Percentiles rank a stretch among this genome's conserved stretches.
Conservation (phyloP, 495 filamentous ascomycete species). For the Lepraria neglecta region DNA sequence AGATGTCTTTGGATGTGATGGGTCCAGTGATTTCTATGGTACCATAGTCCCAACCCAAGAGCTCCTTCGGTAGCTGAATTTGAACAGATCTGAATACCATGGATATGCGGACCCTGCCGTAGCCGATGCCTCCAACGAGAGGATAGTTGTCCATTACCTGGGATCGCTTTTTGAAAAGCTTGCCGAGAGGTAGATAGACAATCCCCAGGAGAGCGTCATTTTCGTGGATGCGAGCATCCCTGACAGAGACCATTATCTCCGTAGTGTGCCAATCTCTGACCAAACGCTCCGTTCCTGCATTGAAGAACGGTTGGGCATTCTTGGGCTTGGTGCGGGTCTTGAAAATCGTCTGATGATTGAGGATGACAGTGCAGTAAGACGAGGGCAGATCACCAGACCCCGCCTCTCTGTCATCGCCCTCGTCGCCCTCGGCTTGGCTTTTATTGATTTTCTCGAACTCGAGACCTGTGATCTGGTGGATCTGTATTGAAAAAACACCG, state of each 20-base stretch:
- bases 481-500: constrained; percentile 61
- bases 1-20: constrained; percentile 35
- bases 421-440: constrained; percentile 38
- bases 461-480: constrained; percentile 67
- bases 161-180: constrained; percentile 50
- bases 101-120: constrained; percentile 57
- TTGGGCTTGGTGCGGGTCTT: constrained; percentile 68
- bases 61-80: constrained; percentile 45
- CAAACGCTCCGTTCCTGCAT: constrained; percentile 66
- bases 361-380: constrained; percentile 61
- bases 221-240: constrained; percentile 58
- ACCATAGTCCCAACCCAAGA: constrained; percentile 62
- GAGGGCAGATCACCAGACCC: constrained; percentile 55
- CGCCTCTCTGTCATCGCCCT: constrained; percentile 52
- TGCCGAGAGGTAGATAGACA: constrained; percentile 54
- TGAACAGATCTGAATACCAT: constrained; percentile 64
- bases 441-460: constrained; percentile 50
- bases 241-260: constrained; percentile 58
- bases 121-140: constrained; percentile 59
- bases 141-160: constrained; percentile 60
- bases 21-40: constrained; percentile 50
- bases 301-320: constrained; percentile 71
- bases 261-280: constrained; percentile 60
- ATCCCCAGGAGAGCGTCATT: constrained; percentile 54
- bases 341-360: constrained; percentile 66